Evolutionary conservation across 202 grass and related monocot genomes (phyloP).

Genomic region (Setaria italica): DNA sequence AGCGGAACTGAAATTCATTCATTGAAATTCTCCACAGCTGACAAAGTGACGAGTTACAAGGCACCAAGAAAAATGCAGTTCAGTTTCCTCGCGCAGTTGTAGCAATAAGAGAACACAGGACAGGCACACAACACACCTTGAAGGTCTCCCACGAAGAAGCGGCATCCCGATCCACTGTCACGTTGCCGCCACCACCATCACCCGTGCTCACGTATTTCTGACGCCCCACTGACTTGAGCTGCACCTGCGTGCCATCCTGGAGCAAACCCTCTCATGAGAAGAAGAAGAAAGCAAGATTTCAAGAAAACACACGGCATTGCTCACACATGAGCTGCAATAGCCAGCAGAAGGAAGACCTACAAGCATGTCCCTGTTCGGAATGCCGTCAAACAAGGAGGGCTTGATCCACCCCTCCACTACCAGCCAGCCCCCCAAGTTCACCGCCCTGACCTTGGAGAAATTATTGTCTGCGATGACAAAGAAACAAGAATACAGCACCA

Average conservation of each 20-base stretch:
- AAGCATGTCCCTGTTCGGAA: slow-evolving; percentile 68
- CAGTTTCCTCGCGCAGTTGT: neutral
- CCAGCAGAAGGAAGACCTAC: slow-evolving; percentile 35
- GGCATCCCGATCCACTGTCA: slow-evolving; percentile 49
- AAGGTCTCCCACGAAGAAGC: slow-evolving; percentile 74
- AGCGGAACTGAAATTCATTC: slow-evolving; percentile 61
- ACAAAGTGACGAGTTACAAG: neutral
- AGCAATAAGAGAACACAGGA: neutral
- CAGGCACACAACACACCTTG: slow-evolving; percentile 41
- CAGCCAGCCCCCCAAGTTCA: slow-evolving; percentile 66
- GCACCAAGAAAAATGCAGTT: slow-evolving; percentile 13
- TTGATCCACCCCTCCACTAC: slow-evolving; percentile 76
- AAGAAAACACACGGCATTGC: neutral
- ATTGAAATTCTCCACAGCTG: slow-evolving; percentile 72
- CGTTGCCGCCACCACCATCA: slow-evolving; percentile 45
- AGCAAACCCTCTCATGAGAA: slow-evolving; percentile 7
- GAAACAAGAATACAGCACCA: neutral
- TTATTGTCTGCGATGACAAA: slow-evolving; percentile 15
- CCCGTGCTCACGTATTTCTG: slow-evolving; percentile 59
- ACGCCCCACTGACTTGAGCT: slow-evolving; percentile 66
- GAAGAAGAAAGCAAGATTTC: neutral
- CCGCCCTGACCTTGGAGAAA: slow-evolving; percentile 52
- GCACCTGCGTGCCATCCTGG: slow-evolving; percentile 71
- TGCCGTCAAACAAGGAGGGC: slow-evolving; percentile 65
- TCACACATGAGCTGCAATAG: neutral